phyloP scores from a whole-genome alignment of 495 filamentous ascomycete species.

The Ramalina peruviana region DNA sequence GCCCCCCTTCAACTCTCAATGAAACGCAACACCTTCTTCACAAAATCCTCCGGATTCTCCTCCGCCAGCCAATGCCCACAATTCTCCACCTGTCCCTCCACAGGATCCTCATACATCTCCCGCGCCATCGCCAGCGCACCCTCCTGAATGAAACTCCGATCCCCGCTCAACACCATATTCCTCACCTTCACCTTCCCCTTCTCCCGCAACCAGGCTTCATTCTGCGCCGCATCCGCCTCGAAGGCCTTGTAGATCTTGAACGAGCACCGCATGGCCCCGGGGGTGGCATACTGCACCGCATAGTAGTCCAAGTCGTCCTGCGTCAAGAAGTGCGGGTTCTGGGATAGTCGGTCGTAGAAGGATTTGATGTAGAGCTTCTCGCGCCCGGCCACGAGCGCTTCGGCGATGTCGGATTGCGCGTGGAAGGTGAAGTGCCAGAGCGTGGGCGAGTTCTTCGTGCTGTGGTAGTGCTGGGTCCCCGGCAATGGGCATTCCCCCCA shows the following conservation, averaged over 20 bases:
- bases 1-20: constrained; percentile 3
- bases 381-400: constrained; percentile 25
- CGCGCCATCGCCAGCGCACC: constrained; percentile 19
- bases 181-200: constrained; percentile 29
- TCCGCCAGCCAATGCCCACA: constrained; percentile 28
- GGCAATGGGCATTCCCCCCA: constrained; percentile 35
- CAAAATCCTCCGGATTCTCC: constrained; percentile 27
- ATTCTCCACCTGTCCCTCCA: constrained; percentile 17
- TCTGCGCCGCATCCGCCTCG: constrained; percentile 26
- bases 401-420: constrained; percentile 25
- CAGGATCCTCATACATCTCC: constrained; percentile 22
- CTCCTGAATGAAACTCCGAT: constrained; percentile 14
- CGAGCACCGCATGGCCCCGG: constrained; percentile 26
- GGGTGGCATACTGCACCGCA: constrained; percentile 20
- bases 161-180: constrained; percentile 24
- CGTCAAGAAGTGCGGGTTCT: constrained; percentile 25
- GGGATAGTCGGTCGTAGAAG: constrained; percentile 27
- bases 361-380: constrained; percentile 32
- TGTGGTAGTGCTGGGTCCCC: constrained; percentile 22
- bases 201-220: constrained; percentile 20
- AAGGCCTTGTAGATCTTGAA: constrained; percentile 30
- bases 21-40: constrained; percentile 21
- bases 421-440: constrained; percentile 36
- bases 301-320: constrained; percentile 27
- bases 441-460: constrained; percentile 16